Conservation (phyloP, 164 flowering plant genomes). For the Chloranthus sessilifolius region DNA sequence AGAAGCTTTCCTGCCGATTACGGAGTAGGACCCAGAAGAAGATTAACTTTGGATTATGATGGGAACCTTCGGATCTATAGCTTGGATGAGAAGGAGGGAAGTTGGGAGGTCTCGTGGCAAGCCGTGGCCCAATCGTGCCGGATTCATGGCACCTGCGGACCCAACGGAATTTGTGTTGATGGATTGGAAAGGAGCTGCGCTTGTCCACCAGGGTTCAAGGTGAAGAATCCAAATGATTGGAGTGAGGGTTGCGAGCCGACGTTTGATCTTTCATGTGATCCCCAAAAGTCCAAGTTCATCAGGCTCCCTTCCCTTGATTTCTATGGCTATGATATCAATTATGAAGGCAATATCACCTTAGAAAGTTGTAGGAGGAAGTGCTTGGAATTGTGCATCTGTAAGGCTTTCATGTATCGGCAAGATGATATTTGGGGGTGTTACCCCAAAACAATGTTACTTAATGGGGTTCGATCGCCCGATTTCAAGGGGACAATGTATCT, state of each 20-base stretch:
- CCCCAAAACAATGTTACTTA: constrained; percentile 6
- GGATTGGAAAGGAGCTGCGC: constrained; percentile 1
- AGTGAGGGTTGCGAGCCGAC: constrained; percentile 10
- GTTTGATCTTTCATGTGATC: background rate
- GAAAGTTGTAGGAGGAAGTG: constrained; percentile 8
- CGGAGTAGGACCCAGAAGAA: constrained; percentile 6
- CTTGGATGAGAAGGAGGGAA: background rate
- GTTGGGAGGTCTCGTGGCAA: constrained; percentile 13
- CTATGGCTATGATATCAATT: constrained; percentile 8
- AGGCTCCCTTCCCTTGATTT: constrained; percentile 13
- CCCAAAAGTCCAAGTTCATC: constrained; percentile 1
- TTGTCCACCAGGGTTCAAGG: constrained; percentile 9
- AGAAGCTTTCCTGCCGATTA: constrained; percentile 6
- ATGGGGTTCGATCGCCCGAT: constrained; percentile 2
- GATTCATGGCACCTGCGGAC: constrained; percentile 9
- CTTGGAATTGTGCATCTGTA: constrained; percentile 6
- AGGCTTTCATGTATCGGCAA: constrained; percentile 1
- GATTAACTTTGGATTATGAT: constrained; percentile 14
- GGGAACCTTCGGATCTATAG: constrained; percentile 18
- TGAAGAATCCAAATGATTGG: constrained; percentile 10
- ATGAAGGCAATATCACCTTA: background rate
- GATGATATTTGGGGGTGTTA: constrained; percentile 5
- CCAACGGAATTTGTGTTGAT: constrained; percentile 14
- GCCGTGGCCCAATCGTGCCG: background rate
- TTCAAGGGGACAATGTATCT: constrained; percentile 4